A percentile compares a stretch with the other conserved stretches of the same genome.
phyloP scores from a whole-genome alignment of 805 yeast species.

The Candida nitratophila region DNA sequence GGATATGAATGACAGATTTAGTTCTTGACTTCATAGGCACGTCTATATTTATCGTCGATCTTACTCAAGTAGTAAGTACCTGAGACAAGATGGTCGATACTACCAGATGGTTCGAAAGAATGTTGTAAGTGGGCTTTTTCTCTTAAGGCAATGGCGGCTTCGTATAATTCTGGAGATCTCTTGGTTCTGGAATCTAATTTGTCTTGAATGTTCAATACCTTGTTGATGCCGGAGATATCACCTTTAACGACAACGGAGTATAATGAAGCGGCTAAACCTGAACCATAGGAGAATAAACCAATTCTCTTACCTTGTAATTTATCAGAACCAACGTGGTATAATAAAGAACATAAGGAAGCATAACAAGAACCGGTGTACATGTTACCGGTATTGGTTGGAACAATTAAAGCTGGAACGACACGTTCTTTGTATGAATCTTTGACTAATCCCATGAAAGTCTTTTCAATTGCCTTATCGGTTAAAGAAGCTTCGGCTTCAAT shows the following conservation, averaged over 20 bases:
- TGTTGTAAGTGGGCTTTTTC: constrained; percentile 85
- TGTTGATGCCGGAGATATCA: constrained; percentile 63
- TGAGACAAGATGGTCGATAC: constrained; percentile 56
- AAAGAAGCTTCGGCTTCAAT: constrained; percentile 72
- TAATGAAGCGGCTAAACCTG: constrained; percentile 92
- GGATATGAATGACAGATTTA: no score
- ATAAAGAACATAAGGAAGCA: constrained; percentile 77
- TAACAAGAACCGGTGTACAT: constrained; percentile 94
- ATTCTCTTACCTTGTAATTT: constrained; percentile 75
- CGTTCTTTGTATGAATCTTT: constrained; percentile 61
- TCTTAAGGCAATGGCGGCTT: constrained; percentile 74
- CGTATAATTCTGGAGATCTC: constrained; percentile 74
- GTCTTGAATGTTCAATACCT: constrained; percentile 58
- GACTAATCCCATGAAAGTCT: constrained; percentile 71
- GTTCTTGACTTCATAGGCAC: constrained; percentile 67
- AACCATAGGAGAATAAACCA: constrained; percentile 94
- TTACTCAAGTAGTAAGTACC: constrained; percentile 83
- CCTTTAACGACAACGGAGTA: constrained; percentile 75
- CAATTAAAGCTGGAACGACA: constrained; percentile 72
- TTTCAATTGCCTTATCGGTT: constrained; percentile 75
- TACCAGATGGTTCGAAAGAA: constrained; percentile 71
- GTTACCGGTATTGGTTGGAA: constrained; percentile 97
- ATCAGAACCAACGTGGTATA: constrained; percentile 68
- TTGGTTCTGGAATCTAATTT: constrained; percentile 59
- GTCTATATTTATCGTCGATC: constrained; percentile 83